These are phyloP conservation scores for Arachis stenosperma DNA, from an alignment of 306 rosid species.

Conservation along the genomic window DNA sequence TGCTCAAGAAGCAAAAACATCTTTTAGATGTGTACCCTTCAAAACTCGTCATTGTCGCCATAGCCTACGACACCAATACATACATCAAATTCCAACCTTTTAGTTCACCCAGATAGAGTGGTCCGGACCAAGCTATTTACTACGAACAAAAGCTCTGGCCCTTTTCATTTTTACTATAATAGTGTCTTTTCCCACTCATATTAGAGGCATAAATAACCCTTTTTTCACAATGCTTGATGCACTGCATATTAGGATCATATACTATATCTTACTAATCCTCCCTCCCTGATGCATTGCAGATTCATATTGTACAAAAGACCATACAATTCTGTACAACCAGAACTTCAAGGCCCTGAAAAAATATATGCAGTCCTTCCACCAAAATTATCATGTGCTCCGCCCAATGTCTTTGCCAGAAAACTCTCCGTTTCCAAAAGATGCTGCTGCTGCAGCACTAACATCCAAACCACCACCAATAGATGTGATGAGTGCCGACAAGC, in stretches of 20 bases:
- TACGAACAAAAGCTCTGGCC: conserved; percentile 31
- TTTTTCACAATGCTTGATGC: conserved; percentile 33
- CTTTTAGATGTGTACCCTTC: background rate
- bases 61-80: conserved; percentile 10
- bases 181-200: conserved; percentile 25
- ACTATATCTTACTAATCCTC: conserved; percentile 35
- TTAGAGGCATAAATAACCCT: conserved; percentile 39
- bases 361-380: background rate
- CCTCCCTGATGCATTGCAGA: conserved; percentile 40
- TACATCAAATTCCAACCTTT: conserved; percentile 4
- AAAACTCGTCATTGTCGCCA: conserved; percentile 7
- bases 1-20: conserved; percentile 9
- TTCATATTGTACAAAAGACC: conserved; percentile 34
- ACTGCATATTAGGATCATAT: conserved; percentile 31
- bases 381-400: conserved; percentile 48
- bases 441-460: conserved; percentile 53
- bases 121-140: conserved; percentile 26
- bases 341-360: conserved; percentile 17
- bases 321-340: conserved; percentile 35
- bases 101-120: conserved; percentile 19
- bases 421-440: conserved; percentile 62
- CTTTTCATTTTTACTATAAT: conserved; percentile 31
- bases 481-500: conserved; percentile 67
- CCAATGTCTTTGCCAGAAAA: conserved; percentile 62
- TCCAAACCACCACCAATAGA: conserved; percentile 67